Base-by-base conservation (phyloP, 2,329 filamentous ascomycete species). In the Orbilia javanica region DNA sequence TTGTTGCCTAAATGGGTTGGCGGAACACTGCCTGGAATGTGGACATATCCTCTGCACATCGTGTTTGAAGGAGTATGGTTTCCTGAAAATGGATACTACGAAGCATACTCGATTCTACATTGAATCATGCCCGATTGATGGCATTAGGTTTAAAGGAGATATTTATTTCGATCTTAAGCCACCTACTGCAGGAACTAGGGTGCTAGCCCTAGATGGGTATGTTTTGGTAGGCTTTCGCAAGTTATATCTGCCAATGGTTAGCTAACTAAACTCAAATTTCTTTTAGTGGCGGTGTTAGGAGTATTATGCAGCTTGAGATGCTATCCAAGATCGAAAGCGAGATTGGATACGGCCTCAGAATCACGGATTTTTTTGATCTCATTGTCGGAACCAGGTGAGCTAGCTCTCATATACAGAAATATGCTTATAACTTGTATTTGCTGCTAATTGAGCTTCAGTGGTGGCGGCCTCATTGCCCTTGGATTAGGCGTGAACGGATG, bases 1-100 rank as follows among this genome's bases (percentile, higher is more conserved):
- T 36, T 80, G 80, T 39, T 83, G 83, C 34, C 67, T 80, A 4
- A 55, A 82, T 81, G 13, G 70, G 82, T 42, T 81, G 82, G 52
- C 74, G 82, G 48, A 82, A 83, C 65, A 63, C 22, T 13, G n/a
- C n/a, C 57, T 63, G 2, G n/a, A 20, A 5, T 63, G 57, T 46
- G 57, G 57, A 10, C 57, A 63, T 39, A 25, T 63, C 10, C 5
- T 63, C 4, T 63, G 57, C n/a, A 63, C 57, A 4, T 18, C 57
- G 8, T 63, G 57, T 29, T 42, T 63, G n/a, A 4, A 39, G n/a
- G 27, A 8, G 8, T 55, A 29, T n/a, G 22, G 22, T 3, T 29
- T 31, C 31, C 25, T 8, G 4, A 15, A n/a, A 3, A 11, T 15
- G 3, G 7, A 11, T n/a, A n/a, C 39, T 3, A n/a, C 6, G 4